phyloP scores from a whole-genome alignment of 352 stramenopile species.

The Globisporangium cylindrosporum region DNA sequence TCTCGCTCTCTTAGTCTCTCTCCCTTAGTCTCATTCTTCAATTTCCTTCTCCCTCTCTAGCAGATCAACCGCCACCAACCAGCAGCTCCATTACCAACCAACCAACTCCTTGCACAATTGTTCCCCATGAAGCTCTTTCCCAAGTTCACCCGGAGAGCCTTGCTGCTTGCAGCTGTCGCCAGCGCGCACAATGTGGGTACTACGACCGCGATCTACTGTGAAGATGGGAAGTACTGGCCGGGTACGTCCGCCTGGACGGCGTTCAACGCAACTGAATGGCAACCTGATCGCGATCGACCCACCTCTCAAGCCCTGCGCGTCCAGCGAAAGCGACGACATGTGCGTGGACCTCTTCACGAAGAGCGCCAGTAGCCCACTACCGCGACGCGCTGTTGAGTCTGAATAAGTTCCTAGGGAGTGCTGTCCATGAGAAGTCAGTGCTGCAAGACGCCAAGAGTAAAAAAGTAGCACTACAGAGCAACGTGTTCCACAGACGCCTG shows the following conservation, averaged over 20 bases:
- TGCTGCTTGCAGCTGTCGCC: not conserved
- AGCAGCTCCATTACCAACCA: not conserved
- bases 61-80: not conserved
- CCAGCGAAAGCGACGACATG: not conserved
- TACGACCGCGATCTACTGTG: not conserved
- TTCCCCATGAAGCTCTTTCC: not conserved
- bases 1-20: not conserved
- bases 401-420: no score
- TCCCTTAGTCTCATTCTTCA: not conserved
- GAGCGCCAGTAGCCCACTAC: no score
- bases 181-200: no score
- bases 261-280: not conserved
- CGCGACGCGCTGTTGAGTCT: no score
- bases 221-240: not conserved
- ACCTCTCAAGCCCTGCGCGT: constrained; percentile 9
- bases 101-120: not conserved
- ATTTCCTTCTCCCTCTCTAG: not conserved
- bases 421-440: no score
- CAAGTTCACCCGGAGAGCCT: not conserved
- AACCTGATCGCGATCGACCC: constrained; percentile 7
- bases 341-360: constrained; percentile 6
- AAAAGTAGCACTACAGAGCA: no score
- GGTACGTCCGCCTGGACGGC: not conserved
- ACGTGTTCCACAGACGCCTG: no score
- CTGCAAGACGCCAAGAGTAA: no score